Conservation (phyloP, 768 basidiomycete genomes). For the Baorangia bicolor region DNA sequence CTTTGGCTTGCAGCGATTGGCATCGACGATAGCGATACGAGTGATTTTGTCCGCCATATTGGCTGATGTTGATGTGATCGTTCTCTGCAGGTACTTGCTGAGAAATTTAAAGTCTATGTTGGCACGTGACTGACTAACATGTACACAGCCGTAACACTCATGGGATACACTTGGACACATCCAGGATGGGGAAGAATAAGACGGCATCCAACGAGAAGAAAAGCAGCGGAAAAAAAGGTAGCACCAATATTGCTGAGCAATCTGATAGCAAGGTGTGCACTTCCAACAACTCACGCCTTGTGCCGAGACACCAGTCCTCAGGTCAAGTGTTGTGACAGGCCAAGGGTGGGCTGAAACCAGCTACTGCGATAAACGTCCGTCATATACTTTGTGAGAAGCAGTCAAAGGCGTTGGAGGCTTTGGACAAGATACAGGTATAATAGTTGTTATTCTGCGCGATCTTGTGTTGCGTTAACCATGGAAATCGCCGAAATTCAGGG, state of each 20-base stretch:
- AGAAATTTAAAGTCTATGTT: background rate
- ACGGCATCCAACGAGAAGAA: slow-evolving; percentile 24
- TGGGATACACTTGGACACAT: background rate
- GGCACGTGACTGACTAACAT: slow-evolving; percentile 16
- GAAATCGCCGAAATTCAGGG: slow-evolving; percentile 44
- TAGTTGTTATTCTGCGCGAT: background rate
- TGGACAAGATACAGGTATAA: slow-evolving; percentile 74
- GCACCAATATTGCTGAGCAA: slow-evolving; percentile 15
- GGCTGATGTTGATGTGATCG: slow-evolving; percentile 6
- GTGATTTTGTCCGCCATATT: slow-evolving; percentile 93
- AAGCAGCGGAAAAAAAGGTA: slow-evolving; percentile 18
- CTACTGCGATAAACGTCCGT: slow-evolving; percentile 80
- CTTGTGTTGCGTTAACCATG: background rate
- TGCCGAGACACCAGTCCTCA: background rate
- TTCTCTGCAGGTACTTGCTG: background rate
- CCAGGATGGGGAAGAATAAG: slow-evolving; percentile 31
- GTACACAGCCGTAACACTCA: slow-evolving; percentile 6
- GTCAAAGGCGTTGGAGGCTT: slow-evolving; percentile 72
- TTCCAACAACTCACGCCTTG: background rate
- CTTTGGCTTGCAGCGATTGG: slow-evolving; percentile 95
- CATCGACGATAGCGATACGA: slow-evolving; percentile 92
- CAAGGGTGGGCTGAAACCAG: slow-evolving; percentile 68
- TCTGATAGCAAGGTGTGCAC: slow-evolving; percentile 25
- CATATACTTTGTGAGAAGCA: slow-evolving; percentile 90
- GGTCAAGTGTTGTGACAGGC: slow-evolving; percentile 31